Evolutionary conservation across 805 yeast genomes (phyloP), one percentile per base, ranked within the genome.

Genomic region (Zygoascus flipseniorum): DNA sequence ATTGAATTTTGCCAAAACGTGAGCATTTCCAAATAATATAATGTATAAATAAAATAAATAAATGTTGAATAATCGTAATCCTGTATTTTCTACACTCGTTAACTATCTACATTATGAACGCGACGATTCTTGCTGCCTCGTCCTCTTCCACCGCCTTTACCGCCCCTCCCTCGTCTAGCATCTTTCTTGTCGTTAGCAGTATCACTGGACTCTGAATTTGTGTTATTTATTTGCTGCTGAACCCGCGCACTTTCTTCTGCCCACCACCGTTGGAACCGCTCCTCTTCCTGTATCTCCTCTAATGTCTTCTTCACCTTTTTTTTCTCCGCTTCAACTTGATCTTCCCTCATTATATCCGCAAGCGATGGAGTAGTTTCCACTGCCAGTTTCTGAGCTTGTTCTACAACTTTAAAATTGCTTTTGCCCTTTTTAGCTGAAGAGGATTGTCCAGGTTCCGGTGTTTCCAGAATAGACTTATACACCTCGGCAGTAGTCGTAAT

Each of bases 201-300:
- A 28, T n/a, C 14, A 13, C 41, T 14, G 10, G 47, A 10, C 31
- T 10, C 32, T 11, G 5, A 4, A 6, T 5, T 26, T 23, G 26
- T 14, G 8, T 31, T 47, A 31, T 37, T 19, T 19, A 23, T 8
- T 18, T 32, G 28, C 23, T 31, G 46, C 45, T 57, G 60, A 16
- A 44, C 55, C 50, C 46, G 19, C 39, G 52, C 53, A 5, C 58
- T 50, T 62, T 89, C 96, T 58, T 79, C 81, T 39, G 79, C 85
- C 90, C 95, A 89, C 97, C 97, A 89, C 55, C 72, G 76, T 31
- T 83, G 89, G 71, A 89, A 89, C 63, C 83, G 89, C 62, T 86
- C 87, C 58, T 89, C 96, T 58, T 83, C 83, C 63, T 83, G 84
- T 47, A 85, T 77, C 54, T 89, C 96, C 47, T 79, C 82, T 44